Evolutionary conservation across 2,329 filamentous ascomycete genomes (phyloP).

Genomic region (Dryadomyces sulphureus): DNA sequence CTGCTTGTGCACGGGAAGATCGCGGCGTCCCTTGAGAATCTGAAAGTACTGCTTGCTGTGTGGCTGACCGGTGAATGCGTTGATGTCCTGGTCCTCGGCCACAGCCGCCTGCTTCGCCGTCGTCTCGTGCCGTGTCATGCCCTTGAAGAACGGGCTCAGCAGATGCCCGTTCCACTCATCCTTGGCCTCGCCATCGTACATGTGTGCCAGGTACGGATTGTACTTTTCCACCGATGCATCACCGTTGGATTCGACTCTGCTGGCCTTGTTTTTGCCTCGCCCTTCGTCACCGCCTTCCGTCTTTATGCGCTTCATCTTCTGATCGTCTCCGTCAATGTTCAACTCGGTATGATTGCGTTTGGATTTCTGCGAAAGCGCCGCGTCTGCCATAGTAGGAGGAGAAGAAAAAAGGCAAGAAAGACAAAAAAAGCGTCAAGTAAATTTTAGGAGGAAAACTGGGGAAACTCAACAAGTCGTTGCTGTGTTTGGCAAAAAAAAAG

Average conservation of each 20-base stretch:
- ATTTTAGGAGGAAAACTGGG: conserved; percentile 6
- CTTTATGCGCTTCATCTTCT: conserved; percentile 17
- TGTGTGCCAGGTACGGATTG: conserved; percentile 89
- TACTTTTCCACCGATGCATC: conserved; percentile 17
- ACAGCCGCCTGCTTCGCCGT: conserved; percentile 59
- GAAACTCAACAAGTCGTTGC: not conserved
- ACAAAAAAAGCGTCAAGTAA: not conserved
- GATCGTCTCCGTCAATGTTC: not conserved
- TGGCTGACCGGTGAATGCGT: conserved; percentile 68
- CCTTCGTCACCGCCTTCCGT: conserved; percentile 7
- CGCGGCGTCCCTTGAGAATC: conserved; percentile 70
- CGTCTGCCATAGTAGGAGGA: conserved; percentile 5
- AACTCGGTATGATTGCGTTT: not conserved
- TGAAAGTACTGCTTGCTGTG: conserved; percentile 78
- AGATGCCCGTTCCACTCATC: conserved; percentile 14
- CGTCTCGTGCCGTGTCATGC: conserved; percentile 64
- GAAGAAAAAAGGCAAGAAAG: not conserved
- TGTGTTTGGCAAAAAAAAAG: conserved; percentile 2
- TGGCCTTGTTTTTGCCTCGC: conserved; percentile 4
- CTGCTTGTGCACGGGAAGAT: conserved; percentile 84
- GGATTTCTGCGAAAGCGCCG: not conserved
- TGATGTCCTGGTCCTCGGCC: conserved; percentile 67
- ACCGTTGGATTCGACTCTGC: conserved; percentile 5
- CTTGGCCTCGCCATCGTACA: conserved; percentile 42
- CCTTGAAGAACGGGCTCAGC: conserved; percentile 36